Base-by-base conservation (phyloP, 192 early-diverging fungal genomes). In the Gryganskiella cystojenkinii region DNA sequence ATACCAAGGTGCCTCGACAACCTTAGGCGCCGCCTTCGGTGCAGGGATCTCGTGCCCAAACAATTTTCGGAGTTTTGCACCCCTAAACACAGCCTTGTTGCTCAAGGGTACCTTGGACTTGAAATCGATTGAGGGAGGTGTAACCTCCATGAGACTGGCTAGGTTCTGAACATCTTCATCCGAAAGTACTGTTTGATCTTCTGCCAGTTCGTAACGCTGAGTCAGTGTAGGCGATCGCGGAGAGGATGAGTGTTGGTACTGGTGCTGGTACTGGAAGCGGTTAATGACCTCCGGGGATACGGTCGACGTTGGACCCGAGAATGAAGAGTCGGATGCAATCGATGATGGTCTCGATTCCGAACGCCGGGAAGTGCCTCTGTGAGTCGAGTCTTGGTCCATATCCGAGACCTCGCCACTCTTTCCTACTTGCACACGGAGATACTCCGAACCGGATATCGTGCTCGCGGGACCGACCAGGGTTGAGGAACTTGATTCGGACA, bases 1-100 rank as follows among this genome's bases (percentile, higher is more conserved):
- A 52, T 87, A 98, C 95, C 95, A 95, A 5, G 86, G 87, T 35
- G 69, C 71, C 71, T 68, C 64, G 57, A 28, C 50, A 55, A 49
- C 51, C 53, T 64, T 50, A 56, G 62, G 51, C 24, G 42, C n/a
- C n/a, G n/a, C 71, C n/a, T 62, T 62, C 42, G 64, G 80, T 5
- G 61, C 57, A 10, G 67, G 66, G 20, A 40, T 66, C 20, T 88
- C 88, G 17, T 86, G 83, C 22, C 89, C 89, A 60, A 91, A 88
- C 68, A 91, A 88, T 64, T 70, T 84, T 70, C 66, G 79, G 67
- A 67, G 82, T 57, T 79, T 90, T 83, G 45, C 63, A 34, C 72
- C 67, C 19, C 58, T 50, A 28, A 45, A 56, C 22, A 64, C 46
- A 2, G 40, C 61, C 33, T 64, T 57, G 40, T 69, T 59, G 4